Conservation (phyloP, 495 filamentous ascomycete genomes). For the Talaromyces stipitatus region DNA sequence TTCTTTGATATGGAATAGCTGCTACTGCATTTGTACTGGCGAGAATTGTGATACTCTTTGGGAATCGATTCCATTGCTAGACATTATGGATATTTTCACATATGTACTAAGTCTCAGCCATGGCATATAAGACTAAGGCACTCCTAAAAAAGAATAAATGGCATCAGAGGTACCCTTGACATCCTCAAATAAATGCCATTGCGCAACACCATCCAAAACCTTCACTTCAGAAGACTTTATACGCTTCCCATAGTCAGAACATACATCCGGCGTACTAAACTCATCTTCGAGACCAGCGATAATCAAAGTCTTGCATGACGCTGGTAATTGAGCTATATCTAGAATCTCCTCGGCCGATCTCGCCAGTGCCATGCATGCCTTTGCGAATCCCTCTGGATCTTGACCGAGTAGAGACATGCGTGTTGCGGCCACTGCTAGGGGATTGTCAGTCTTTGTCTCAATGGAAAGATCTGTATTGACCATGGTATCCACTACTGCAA, state of each 20-base stretch:
- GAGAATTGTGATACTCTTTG: too few species aligned
- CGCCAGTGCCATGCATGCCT: constrained; percentile 43
- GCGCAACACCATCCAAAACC: constrained; percentile 10
- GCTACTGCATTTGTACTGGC: too few species aligned
- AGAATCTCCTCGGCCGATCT: constrained; percentile 19
- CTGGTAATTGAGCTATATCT: constrained; percentile 16
- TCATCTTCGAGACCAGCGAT: constrained; percentile 36
- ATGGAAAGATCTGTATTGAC: constrained; percentile 22
- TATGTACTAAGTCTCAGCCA: not conserved
- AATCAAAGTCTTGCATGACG: constrained; percentile 12
- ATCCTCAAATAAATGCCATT: constrained; percentile 18
- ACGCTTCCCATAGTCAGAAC: constrained; percentile 6
- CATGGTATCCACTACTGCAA: constrained; percentile 28
- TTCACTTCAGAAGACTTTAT: constrained; percentile 6
- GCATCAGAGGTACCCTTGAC: not conserved
- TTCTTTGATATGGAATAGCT: too few species aligned
- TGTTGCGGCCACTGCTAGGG: constrained; percentile 29
- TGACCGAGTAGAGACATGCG: constrained; percentile 33
- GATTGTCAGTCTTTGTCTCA: constrained; percentile 25
- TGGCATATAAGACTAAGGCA: not conserved
- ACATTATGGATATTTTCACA: not conserved
- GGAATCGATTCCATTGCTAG: too few species aligned
- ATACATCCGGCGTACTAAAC: constrained; percentile 11
- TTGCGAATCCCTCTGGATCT: constrained; percentile 48
- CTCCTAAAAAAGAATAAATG: not conserved